phyloP scores from a whole-genome alignment of 2,329 filamentous ascomycete genomes.

The Parafenestella ontariensis region DNA sequence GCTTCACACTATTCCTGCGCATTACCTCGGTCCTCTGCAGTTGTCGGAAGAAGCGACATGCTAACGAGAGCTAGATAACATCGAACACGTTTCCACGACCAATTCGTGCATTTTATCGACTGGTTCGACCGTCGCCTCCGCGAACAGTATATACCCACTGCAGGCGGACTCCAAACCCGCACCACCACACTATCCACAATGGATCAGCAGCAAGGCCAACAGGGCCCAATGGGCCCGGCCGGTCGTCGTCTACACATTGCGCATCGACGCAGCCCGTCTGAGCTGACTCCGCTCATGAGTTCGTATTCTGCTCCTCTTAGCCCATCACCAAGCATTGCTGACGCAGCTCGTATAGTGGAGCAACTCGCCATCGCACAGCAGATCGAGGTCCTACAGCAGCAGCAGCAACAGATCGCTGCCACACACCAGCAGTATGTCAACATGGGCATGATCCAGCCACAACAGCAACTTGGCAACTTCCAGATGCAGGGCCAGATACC shows the following conservation, averaged over 20 bases:
- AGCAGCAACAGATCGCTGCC: slow-evolving; percentile 96
- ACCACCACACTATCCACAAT: slow-evolving; percentile 42
- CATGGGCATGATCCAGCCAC: slow-evolving; percentile 91
- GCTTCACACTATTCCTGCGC: not conserved
- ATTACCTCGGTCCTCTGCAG: not conserved
- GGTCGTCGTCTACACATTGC: slow-evolving; percentile 96
- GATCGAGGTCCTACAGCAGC: slow-evolving; percentile 95
- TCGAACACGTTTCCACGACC: slow-evolving; percentile 27
- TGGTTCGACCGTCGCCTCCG: slow-evolving; percentile 30
- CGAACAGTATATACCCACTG: slow-evolving; percentile 24
- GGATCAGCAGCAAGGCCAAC: slow-evolving; percentile 60
- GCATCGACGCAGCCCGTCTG: slow-evolving; percentile 94
- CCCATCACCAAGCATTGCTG: slow-evolving; percentile 24
- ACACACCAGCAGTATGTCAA: slow-evolving; percentile 98
- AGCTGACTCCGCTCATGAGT: slow-evolving; percentile 97
- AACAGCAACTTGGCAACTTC: slow-evolving; percentile 72
- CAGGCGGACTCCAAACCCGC: slow-evolving; percentile 28
- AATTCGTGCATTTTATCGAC: slow-evolving; percentile 32
- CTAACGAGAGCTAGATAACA: slow-evolving; percentile 37
- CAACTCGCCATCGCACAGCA: slow-evolving; percentile 97
- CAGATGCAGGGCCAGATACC: slow-evolving; percentile 74
- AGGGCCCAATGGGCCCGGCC: slow-evolving; percentile 70
- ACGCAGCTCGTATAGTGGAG: slow-evolving; percentile 71
- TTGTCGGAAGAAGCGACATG: not conserved
- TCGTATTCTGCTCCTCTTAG: slow-evolving; percentile 60